phyloP scores from a whole-genome alignment of 257 asterid genomes.

The Penstemon barbatus region DNA sequence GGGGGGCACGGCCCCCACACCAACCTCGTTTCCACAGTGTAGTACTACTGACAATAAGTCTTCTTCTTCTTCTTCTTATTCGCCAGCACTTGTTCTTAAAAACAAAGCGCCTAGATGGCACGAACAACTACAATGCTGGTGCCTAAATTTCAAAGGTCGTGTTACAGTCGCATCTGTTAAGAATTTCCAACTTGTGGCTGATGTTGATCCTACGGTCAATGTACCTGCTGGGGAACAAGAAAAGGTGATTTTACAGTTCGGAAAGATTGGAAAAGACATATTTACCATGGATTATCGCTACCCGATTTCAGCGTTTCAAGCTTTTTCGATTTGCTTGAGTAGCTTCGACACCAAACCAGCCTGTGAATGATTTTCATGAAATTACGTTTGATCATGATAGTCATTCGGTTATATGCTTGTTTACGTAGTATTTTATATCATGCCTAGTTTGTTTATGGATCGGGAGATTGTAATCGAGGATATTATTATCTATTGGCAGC shows the following conservation, averaged over 20 bases:
- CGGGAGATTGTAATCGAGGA: no score
- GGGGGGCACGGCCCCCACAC: no score
- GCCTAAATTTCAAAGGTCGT: conserved; percentile 81
- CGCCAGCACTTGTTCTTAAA: conserved; percentile 63
- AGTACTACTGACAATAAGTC: no score
- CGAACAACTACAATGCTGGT: conserved; percentile 89
- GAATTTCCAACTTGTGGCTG: conserved; percentile 82
- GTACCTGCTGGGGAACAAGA: conserved; percentile 45
- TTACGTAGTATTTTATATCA: no score
- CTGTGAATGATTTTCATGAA: conserved; percentile 49
- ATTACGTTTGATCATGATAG: no score
- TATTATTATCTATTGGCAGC: no score
- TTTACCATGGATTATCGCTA: conserved; percentile 91
- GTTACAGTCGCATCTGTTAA: conserved; percentile 92
- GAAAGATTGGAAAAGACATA: conserved; percentile 85
- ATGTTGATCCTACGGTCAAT: background rate
- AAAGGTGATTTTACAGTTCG: conserved; percentile 80
- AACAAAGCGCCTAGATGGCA: conserved; percentile 92
- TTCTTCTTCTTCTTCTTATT: conserved; percentile 26
- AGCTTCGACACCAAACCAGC: conserved; percentile 87
- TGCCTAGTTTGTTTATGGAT: no score
- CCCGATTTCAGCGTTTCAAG: conserved; percentile 86
- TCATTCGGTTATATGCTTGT: no score
- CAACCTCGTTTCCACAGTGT: no score
- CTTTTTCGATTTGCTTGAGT: conserved; percentile 83